Evolutionary conservation across 768 basidiomycete species (phyloP), one percentile per base, ranked within the genome.

Genomic region (Mycena latifolia): DNA sequence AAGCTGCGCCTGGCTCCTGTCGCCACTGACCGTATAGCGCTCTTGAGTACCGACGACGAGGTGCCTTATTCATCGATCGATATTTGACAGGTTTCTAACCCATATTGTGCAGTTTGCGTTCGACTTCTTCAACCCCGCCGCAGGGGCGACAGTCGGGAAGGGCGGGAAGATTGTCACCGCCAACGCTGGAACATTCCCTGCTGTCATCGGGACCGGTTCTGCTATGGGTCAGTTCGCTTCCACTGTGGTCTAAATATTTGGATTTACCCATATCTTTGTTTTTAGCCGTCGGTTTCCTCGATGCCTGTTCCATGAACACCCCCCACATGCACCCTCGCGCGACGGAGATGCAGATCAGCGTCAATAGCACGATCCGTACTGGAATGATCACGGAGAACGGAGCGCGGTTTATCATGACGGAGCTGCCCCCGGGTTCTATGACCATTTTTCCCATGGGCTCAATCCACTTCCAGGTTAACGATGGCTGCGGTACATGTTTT

Each of bases 341-440:
- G 1, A 72, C 71, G 7, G 71, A 72, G 41, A 70, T 72, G 54
- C 69, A 72, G 33, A 55, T 66, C 46, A 67, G 66, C 54, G 48
- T 72, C 29, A 72, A 72, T 57, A 53, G 52, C 27, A 72, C 66
- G 24, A 67, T 72, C 50, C 69, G 69, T 39, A 72, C 71, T 1
- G 71, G 71, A 11, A 70, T 72, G 66, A 70, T 72, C 55, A 67
- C 69, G 14, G 71, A 72, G 64, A 72, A 72, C 52, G 51, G 51
- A 17, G 69, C 47, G 39, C 63, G 71, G 17, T 72, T 72, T 33
- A 60, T 72, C 63, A 11, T 67, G 68, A 70, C 61, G 43, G 60
- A 65, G 54, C 47, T 71, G 28, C 66, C 69, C 28, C 27, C 69
- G 18, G 33, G 63, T 55, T 25, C 76, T 56, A 31, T 65, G 63